These are phyloP conservation scores for Pyrrhoderma noxium DNA, from an alignment of 1,284 basidiomycete species.

Conservation along the genomic window DNA sequence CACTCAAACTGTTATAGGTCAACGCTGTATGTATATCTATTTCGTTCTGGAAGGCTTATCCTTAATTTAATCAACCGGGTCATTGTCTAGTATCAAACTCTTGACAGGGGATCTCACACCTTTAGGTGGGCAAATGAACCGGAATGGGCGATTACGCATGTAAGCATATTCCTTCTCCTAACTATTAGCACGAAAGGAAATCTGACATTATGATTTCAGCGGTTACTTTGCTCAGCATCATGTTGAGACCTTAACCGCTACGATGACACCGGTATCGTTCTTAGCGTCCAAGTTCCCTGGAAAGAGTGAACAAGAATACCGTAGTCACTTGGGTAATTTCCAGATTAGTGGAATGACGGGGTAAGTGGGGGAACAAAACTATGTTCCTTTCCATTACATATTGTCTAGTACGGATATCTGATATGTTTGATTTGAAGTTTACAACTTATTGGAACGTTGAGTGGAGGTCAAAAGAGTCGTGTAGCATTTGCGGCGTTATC, in stretches of 20 bases:
- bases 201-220: conserved; percentile 29
- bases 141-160: conserved; percentile 89
- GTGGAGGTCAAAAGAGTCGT: conserved; percentile 94
- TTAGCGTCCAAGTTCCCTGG: conserved; percentile 90
- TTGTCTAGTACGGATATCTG: neutral
- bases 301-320: conserved; percentile 94
- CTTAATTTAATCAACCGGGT: too few species aligned
- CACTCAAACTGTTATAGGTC: neutral
- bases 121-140: conserved; percentile 73
- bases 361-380: conserved; percentile 28
- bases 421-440: conserved; percentile 35
- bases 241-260: conserved; percentile 85
- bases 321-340: conserved; percentile 93
- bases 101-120: conserved; percentile 89
- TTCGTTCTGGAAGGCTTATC: neutral
- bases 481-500: conserved; percentile 94
- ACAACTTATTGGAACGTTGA: conserved; percentile 77
- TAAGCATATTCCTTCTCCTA: conserved; percentile 30
- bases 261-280: conserved; percentile 88
- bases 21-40: neutral
- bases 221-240: conserved; percentile 98
- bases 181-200: conserved; percentile 23
- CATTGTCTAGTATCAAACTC: conserved; percentile 81
- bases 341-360: conserved; percentile 97
- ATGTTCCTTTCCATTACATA: conserved; percentile 5